Evolutionary conservation across 2,329 filamentous ascomycete species (phyloP), one percentile per base, ranked within the genome.

Genomic region (Colletotrichum somersetense): DNA sequence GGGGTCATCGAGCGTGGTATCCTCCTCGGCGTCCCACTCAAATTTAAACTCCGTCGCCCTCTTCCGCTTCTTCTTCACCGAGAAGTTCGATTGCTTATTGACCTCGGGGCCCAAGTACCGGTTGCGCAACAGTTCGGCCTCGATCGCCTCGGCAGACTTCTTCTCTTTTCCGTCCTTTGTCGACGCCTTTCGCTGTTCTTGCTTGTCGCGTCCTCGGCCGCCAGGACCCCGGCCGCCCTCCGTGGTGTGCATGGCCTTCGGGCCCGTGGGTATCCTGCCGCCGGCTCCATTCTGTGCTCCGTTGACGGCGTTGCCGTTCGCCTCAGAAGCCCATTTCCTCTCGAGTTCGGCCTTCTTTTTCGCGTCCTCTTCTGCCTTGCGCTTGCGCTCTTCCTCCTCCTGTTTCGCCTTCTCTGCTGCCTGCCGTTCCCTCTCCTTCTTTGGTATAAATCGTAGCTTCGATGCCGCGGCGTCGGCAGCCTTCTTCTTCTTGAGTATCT

Each of bases 21-120:
- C 96, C 79, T 99, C 96, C 73, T 97, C 93, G 1, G 91, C 89
- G 76, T 97, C 97, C 96, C 96, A 99, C 77, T 97, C 96, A 77
- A 99, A 99, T 81, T 99, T 98, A 83, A 95, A 94, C 79, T 97
- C 96, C 1, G 94, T 96, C 1, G 95, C 97, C 73, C 96, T 89
- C 84, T 93, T 93, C 68, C 96, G 89, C 86, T 98, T 98, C 88
- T 98, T 99, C 85, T 96, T 94, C 1, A 95, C 95, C 0, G 95
- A 97, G 79, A 98, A 98, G 48, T 89, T 97, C 5, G 93, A 95
- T 68, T 87, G 88, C 74, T 92, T 89, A 75, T 96, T 97, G 64
- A 93, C 90, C 75, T 97, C 94, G 1, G 94, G 92, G 3, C 96
- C 96, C 88, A 98, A 95, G 79, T 99, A 99, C 73, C 94, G 88